Evolutionary conservation across 1,284 basidiomycete genomes (phyloP).

Genomic region (Boletellus deceptivus): DNA sequence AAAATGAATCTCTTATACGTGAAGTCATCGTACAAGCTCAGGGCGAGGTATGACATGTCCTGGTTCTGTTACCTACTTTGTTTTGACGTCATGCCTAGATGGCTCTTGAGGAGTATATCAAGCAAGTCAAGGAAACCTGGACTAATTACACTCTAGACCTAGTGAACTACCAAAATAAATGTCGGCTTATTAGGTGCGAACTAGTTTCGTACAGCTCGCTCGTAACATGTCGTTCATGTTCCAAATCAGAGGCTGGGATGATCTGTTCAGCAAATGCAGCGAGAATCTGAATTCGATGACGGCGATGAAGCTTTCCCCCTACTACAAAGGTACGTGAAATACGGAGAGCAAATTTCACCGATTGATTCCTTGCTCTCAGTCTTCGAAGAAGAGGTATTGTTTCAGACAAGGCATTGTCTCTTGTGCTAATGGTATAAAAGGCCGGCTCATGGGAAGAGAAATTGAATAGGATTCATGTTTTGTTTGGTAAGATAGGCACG

Average conservation of each 20-base stretch:
- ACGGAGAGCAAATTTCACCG: not conserved
- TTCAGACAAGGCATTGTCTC: not conserved
- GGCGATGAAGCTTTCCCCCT: constrained; percentile 97
- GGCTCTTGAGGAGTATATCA: constrained; percentile 92
- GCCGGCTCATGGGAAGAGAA: constrained; percentile 94
- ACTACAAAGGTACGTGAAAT: constrained; percentile 77
- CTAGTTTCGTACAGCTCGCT: not conserved
- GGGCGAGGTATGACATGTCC: constrained; percentile 68
- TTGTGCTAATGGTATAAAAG: constrained; percentile 34
- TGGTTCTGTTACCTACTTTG: not conserved
- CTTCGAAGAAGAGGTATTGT: constrained; percentile 82
- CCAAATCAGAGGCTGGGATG: constrained; percentile 85
- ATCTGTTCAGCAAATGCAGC: constrained; percentile 93
- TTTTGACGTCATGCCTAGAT: constrained; percentile 48
- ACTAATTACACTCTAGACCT: constrained; percentile 94
- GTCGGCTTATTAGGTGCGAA: constrained; percentile 83
- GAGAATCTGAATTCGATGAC: constrained; percentile 95
- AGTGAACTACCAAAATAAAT: constrained; percentile 99
- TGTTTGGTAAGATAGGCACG: constrained; percentile 71
- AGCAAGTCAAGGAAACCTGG: constrained; percentile 97
- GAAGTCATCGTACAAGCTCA: constrained; percentile 97
- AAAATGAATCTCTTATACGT: constrained; percentile 88
- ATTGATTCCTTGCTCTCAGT: constrained; percentile 45
- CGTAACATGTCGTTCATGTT: constrained; percentile 12
- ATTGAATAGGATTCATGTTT: constrained; percentile 90